Base-by-base conservation (phyloP, 148 eudicot species). In the Rhododendron molle region DNA sequence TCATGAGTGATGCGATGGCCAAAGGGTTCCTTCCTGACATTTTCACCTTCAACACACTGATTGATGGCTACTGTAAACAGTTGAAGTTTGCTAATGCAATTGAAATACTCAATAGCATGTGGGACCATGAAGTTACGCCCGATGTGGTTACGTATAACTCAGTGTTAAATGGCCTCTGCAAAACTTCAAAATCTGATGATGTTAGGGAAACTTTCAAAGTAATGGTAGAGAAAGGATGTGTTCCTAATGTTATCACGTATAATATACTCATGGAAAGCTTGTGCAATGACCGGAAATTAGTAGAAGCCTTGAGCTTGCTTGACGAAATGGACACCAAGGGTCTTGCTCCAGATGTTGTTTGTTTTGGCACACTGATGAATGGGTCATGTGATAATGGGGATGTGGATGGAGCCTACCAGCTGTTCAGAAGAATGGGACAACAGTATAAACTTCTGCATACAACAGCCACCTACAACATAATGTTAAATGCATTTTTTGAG, bases 51-150 rank as follows among this genome's bases (percentile, higher is more conserved):
- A 97, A 97, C 87, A 97, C 96, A 69, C 69, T 97, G 85, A 94
- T 97, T 80, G 95, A 95, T 90, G 99, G 98, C 38, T 97, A 92
- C 85, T 94, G 98, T 89, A 97, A 93, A 87, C 92, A 95, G 89
- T 86, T 88, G 82, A 97, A 92, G 88, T 89, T 97, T 89, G 94
- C 84, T 60, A 86, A 82, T 69, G 99, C 98, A 40, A 89, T 97
- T 84, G 96, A 93, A 78, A 89, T 95, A 84, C 84, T 93, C 62
- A 90, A 91, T 83, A 89, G 89, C 83, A 95, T 97, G 98, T 90
- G 92, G 93, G 96, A 91, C 78, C 93, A 93, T 87, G 92, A 89
- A 65, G 88, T 95, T 88, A 77, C 85, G 62, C 98, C 99, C 3
- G 99, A 95, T 88, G 94, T 92, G 83, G 92, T 97, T 76, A 97